A percentile compares a stretch with the other conserved stretches of the same genome.
These are phyloP conservation scores for Ganoderma meredithae DNA, from an alignment of 1,284 basidiomycete species.

Conservation along the genomic window DNA sequence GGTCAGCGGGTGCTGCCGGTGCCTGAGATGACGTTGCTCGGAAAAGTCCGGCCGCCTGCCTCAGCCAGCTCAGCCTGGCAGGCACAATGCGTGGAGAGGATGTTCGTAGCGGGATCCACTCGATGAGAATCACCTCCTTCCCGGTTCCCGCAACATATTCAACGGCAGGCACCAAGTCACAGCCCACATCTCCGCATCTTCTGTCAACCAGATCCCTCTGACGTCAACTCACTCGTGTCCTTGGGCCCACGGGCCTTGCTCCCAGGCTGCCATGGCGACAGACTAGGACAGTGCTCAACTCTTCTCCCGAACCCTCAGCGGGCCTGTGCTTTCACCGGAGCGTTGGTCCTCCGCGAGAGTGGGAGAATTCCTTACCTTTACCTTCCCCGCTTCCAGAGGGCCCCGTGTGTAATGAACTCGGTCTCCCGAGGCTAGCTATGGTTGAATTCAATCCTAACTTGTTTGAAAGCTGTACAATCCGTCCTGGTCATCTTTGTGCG, in stretches of 20 bases:
- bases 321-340: neutral
- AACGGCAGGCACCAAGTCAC: neutral
- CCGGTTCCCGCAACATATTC: neutral
- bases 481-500: neutral
- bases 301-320: neutral
- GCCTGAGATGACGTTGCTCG: neutral
- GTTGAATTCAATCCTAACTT: neutral
- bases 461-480: neutral
- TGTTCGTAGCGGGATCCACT: neutral
- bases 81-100: neutral
- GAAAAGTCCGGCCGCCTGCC: no score
- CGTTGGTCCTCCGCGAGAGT: neutral
- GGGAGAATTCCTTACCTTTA: neutral
- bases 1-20: neutral
- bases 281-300: neutral
- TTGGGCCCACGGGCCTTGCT: neutral
- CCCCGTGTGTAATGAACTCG: no score
- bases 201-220: neutral
- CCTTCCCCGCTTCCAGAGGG: neutral
- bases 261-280: neutral
- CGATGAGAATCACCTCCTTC: neutral
- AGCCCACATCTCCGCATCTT: neutral
- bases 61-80: no score
- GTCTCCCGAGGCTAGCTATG: neutral
- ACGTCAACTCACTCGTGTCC: neutral